A percentile compares a stretch with the other conserved stretches of the same genome.
Evolutionary conservation across 2,329 filamentous ascomycete species (phyloP).

Genomic region (Ophiostoma perfectum): DNA sequence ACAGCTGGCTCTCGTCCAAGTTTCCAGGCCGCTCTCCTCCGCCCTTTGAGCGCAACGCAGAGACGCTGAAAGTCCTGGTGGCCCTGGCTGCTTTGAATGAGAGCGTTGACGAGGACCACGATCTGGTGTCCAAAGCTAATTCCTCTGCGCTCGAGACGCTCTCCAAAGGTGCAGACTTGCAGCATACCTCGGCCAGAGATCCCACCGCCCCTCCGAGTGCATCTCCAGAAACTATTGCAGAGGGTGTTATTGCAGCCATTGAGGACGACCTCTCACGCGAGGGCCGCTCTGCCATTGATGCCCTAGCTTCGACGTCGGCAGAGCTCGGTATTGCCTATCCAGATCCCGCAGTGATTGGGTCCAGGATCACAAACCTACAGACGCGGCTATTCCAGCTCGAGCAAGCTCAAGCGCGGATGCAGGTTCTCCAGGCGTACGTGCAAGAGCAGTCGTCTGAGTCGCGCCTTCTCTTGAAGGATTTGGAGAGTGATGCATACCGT

Average conservation of each 20-base stretch:
- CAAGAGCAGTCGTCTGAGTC: constrained; percentile 44
- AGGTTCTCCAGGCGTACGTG: constrained; percentile 52
- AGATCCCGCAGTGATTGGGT: constrained; percentile 46
- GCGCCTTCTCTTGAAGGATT: constrained; percentile 37
- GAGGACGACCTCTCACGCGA: constrained; percentile 51
- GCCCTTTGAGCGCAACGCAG: constrained; percentile 73
- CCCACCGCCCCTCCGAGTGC: constrained; percentile 1
- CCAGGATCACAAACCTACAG: constrained; percentile 52
- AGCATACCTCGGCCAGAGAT: not conserved
- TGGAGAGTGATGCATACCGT: constrained; percentile 46
- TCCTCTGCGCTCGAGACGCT: constrained; percentile 53
- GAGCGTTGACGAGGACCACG: constrained; percentile 64
- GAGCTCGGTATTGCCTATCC: constrained; percentile 46
- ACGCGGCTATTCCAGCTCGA: constrained; percentile 49
- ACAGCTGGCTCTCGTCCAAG: constrained; percentile 71
- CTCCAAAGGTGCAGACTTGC: not conserved
- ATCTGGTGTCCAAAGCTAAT: constrained; percentile 54
- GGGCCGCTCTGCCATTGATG: constrained; percentile 51
- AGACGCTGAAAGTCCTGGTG: constrained; percentile 71
- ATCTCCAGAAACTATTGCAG: constrained; percentile 21
- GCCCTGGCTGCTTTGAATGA: constrained; percentile 73
- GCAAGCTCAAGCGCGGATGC: constrained; percentile 50
- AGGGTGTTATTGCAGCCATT: constrained; percentile 48
- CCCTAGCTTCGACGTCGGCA: constrained; percentile 50
- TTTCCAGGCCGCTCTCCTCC: constrained; percentile 61